A percentile compares a stretch with the other conserved stretches of the same genome.
Conservation (phyloP, 139 green algal genomes). For the Chlorella sp. region DNA sequence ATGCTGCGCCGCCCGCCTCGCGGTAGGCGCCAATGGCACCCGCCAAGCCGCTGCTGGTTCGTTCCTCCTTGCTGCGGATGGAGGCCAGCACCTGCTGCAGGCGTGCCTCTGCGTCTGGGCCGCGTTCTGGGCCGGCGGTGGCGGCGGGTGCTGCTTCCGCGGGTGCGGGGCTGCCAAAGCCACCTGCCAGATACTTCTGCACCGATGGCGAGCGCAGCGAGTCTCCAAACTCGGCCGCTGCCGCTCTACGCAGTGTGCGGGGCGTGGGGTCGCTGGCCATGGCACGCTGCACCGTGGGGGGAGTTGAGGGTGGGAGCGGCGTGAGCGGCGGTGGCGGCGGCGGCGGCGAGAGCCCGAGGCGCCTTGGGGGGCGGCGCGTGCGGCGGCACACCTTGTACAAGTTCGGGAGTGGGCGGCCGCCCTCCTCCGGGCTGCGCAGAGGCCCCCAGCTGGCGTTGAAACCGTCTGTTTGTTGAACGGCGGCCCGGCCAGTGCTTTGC, state of each 20-base stretch:
- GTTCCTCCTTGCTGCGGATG: background rate
- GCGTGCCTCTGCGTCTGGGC: background rate
- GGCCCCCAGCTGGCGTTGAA: background rate
- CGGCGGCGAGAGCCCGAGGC: background rate
- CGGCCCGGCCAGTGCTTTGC: too few relatives aligned
- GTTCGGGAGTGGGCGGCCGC: too few relatives aligned
- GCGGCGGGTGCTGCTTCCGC: background rate
- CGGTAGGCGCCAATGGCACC: background rate
- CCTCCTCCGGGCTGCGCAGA: background rate
- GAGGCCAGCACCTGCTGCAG: background rate
- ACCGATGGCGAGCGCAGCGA: background rate
- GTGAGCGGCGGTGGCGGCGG: background rate
- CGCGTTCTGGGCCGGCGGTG: background rate
- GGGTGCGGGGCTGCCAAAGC: background rate
- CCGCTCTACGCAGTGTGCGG: background rate
- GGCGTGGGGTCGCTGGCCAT: background rate
- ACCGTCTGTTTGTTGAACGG: too few relatives aligned
- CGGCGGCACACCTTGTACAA: too few relatives aligned
- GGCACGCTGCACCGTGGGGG: background rate
- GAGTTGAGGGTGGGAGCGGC: background rate
- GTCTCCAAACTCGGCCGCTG: background rate
- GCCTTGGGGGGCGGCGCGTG: background rate
- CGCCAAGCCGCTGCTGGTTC: background rate
- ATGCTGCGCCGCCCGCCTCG: background rate
- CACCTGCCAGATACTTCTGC: slow-evolving; percentile 8